Evolutionary conservation across 495 filamentous ascomycete species (phyloP).

Genomic region (Neurospora tetraspora): DNA sequence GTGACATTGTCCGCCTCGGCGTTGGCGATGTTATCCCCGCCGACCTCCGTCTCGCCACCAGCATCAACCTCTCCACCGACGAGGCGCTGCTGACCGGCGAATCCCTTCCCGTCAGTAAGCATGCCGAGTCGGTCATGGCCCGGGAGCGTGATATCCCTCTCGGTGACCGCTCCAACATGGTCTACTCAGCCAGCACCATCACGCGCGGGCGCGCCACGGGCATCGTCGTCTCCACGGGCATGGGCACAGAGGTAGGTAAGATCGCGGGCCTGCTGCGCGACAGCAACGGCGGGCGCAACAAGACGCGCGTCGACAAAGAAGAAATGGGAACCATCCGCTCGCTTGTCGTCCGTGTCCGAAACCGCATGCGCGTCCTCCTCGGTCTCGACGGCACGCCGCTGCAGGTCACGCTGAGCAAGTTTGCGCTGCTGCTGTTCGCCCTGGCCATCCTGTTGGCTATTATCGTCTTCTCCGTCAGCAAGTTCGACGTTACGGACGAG

Average conservation of each 20-base stretch:
- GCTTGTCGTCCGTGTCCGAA: conserved; percentile 6
- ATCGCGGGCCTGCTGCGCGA: conserved; percentile 58
- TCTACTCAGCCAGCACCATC: conserved; percentile 56
- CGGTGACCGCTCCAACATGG: conserved; percentile 60
- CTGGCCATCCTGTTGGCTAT: conserved; percentile 65
- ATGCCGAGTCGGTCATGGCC: conserved; percentile 20
- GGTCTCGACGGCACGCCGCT: conserved; percentile 70
- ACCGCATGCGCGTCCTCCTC: conserved; percentile 27
- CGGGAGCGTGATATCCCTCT: conserved; percentile 39
- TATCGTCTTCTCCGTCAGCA: conserved; percentile 69
- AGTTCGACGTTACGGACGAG: conserved; percentile 57
- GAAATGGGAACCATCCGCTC: conserved; percentile 25
- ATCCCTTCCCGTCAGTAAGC: conserved; percentile 41
- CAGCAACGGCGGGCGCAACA: conserved; percentile 35
- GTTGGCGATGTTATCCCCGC: conserved; percentile 77
- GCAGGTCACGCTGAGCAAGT: conserved; percentile 64
- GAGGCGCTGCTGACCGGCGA: conserved; percentile 53
- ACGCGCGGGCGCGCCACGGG: conserved; percentile 57
- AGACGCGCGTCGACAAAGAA: conserved; percentile 12
- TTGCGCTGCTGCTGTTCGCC: conserved; percentile 64
- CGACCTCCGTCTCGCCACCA: conserved; percentile 62
- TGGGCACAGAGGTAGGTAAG: conserved; percentile 72
- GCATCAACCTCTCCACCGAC: conserved; percentile 53
- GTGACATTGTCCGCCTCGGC: conserved; percentile 68
- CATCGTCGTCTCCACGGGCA: conserved; percentile 58